Evolutionary conservation across 345 rosid genomes (phyloP), one percentile per base, ranked within the genome.

Genomic region (Salix viminalis): DNA sequence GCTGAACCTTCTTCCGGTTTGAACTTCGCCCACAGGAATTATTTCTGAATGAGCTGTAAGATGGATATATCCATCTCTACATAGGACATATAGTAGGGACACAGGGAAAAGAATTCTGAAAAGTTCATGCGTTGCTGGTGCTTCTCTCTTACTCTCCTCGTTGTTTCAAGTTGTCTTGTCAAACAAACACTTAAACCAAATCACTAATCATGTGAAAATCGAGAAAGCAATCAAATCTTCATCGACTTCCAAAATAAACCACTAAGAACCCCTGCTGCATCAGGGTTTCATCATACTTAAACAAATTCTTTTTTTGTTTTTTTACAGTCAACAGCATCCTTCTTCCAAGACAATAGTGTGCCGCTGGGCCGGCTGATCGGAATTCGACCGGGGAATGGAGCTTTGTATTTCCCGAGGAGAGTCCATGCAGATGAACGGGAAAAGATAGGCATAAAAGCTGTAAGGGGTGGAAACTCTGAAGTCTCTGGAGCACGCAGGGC

Each of bases 351-450:
- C 60, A 28, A 60, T 44, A 87, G 87, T 18, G 81, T 82, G 42
- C 75, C 92, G 1, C 78, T 86, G 3, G 92, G 92, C 28, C 77
- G 79, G 75, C 83, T 89, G 30, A 87, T 87, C 21, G 92, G 92
- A 56, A 76, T 85, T 23, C 71, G 78, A 74, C 76, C 76, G 0
- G 73, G 83, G 6, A 80, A 84, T 2, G 73, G 90, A 68, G 78
- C 77, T 28, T 13, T 85, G 23, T 80, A 79, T 82, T 80, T 83
- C 26, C 74, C 81, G 5, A 77, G 78, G 62, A 72, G 87, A 48
- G 71, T 73, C 36, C 54, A n/a, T 3, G 26, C 28, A 5, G 75
- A 79, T 44, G 84, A 79, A 56, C 64, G 70, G n/a, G 79, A 65
- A 56, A 44, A 23, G 9, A 70, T 68, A 42, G 23, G 82, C 0